Base-by-base conservation (phyloP, 768 basidiomycete species). In the Naganishia vaughanmartiniae region DNA sequence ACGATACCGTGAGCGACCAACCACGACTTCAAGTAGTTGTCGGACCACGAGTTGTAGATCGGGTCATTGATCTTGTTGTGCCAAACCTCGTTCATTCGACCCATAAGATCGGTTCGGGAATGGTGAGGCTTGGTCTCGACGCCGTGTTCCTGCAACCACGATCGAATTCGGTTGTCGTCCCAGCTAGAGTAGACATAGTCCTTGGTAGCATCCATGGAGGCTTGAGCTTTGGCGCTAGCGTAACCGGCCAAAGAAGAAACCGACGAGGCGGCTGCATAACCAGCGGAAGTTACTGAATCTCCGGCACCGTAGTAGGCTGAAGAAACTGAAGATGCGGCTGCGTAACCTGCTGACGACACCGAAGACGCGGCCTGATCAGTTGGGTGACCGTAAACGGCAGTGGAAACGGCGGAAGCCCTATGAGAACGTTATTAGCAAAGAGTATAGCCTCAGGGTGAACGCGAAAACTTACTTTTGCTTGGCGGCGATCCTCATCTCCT, bases 111-210 rank as follows among this genome's bases (percentile, higher is more conserved):
- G 10, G 87, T 85, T 53, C 87, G 86, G 66, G 85, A 88, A 69
- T 86, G 85, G 73, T 87, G 83, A 21, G 82, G 80, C 71, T 86
- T 88, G 3, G 89, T 85, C 75, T 90, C 85, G 71, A 91, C 75
- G 46, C 91, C 83, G 30, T 89, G 89, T 46, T 89, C 84, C 76
- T 89, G 87, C 54, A 94, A 86, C 82, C 89, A 96, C 0, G 76
- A 36, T 53, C 67, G 31, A 36, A 97, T 81, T 73, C 85, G 84
- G 75, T 84, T 89, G 74, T 94, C 91, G 68, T 90, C 88, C 95
- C 95, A 96, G 0, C 89, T 87, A 0, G 90, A 92, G 80, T 90
- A 95, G 21, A 93, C 82, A 74, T 93, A 94, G 79, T 97, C 93
- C 78, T 88, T 91, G 34, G 87, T 80, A 70, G 90, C 87, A 72